Evolutionary conservation across 2,329 filamentous ascomycete genomes (phyloP), one percentile per base, ranked within the genome.

Genomic region (Claviceps sp.): DNA sequence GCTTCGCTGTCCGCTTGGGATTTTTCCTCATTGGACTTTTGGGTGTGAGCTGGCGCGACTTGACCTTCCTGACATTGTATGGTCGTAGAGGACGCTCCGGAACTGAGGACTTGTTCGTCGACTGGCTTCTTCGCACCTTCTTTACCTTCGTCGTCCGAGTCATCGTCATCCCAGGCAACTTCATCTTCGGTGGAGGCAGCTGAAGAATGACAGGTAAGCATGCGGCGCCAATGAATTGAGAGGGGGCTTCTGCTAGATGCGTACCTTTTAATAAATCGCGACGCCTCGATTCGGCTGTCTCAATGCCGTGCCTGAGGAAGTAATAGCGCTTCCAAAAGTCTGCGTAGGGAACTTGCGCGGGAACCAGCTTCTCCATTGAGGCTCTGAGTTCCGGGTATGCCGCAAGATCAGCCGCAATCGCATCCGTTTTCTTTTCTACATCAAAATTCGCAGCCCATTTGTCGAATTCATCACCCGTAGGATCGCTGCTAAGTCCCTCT

Each of bases 311-410:
- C 61, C 91, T 78, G 56, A 97, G 71, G 73, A 95, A 98, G 67
- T 97, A 97, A 69, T 98, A 98, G 52, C 93, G 78, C 64, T 80
- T 85, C 91, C 93, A 98, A 66, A 98, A 98, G 50, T 85, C 80
- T 50, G 74, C 77, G 62, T 98, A 98, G 38, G 90, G 78, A n/a
- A 96, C 87, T 59, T 81, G 80, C 67, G 90, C 89, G 1, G 93
- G 93, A n/a, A 98, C 93, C 52, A 95, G 73, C 71, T 85, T 89
- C 76, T 96, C 93, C 91, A 98, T 97, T 0, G 89, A 89, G 26
- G 77, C 70, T 59, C 90, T 77, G 60, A 98, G 72, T 68, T 97
- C 91, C 10, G 84, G 80, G 62, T 95, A 95, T 64, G 85, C 88
- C 58, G 90, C 83, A 58, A 98, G 67, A 67, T 98, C 89, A 55